A percentile compares a stretch with the other conserved stretches of the same genome.
Conservation (phyloP, 805 yeast genomes). For the Kuraishia molischiana region DNA sequence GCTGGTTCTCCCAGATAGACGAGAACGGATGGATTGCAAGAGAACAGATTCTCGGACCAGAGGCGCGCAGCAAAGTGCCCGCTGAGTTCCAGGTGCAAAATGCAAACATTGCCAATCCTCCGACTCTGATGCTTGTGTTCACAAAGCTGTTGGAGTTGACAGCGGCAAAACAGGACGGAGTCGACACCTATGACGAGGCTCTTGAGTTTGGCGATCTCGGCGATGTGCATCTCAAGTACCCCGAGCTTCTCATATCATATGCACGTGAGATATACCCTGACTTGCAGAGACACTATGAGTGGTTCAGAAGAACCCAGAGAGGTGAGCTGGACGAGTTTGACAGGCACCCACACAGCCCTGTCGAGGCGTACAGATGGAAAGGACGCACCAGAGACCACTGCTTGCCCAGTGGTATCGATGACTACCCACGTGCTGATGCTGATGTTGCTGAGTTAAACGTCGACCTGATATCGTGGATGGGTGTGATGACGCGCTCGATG, state of each 20-base stretch:
- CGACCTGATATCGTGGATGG: slow-evolving; percentile 88
- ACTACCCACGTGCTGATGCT: slow-evolving; percentile 79
- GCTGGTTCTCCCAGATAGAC: slow-evolving; percentile 85
- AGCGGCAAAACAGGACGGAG: slow-evolving; percentile 10
- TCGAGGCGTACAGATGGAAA: slow-evolving; percentile 84
- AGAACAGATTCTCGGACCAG: slow-evolving; percentile 88
- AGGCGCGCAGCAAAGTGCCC: slow-evolving; percentile 85
- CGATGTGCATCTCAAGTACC: slow-evolving; percentile 43
- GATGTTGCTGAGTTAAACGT: slow-evolving; percentile 87
- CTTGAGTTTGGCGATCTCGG: slow-evolving; percentile 27
- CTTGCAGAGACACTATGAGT: slow-evolving; percentile 65
- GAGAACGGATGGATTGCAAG: slow-evolving; percentile 95
- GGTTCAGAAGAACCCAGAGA: slow-evolving; percentile 75
- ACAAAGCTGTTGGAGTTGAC: slow-evolving; percentile 44
- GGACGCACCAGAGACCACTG: slow-evolving; percentile 84
- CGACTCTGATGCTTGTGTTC: slow-evolving; percentile 75
- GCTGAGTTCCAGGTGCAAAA: slow-evolving; percentile 74
- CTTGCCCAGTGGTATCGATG: slow-evolving; percentile 90
- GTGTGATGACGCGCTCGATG: slow-evolving; percentile 83
- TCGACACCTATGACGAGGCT: slow-evolving; percentile 8
- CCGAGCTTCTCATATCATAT: slow-evolving; percentile 48
- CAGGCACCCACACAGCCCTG: slow-evolving; percentile 35
- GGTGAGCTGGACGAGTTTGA: slow-evolving; percentile 71
- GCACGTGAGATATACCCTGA: slow-evolving; percentile 66
- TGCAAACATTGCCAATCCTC: slow-evolving; percentile 91